Conservation (phyloP, 305 asterid genomes). For the Fraxinus ornus region DNA sequence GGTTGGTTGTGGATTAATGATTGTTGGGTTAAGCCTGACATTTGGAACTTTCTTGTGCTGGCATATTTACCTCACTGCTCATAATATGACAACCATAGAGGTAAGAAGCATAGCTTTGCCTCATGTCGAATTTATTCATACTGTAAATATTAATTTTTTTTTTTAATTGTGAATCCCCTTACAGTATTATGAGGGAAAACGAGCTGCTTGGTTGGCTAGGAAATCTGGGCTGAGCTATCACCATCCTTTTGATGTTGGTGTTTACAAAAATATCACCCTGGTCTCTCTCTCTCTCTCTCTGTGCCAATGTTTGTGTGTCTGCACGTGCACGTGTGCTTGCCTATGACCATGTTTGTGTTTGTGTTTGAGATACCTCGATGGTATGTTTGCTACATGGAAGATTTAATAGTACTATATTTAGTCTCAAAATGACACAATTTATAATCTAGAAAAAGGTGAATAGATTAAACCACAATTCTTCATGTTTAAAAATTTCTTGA, state of each 20-base stretch:
- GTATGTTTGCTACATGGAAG: not conserved
- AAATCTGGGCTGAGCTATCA: constrained; percentile 77
- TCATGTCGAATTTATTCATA: constrained; percentile 4
- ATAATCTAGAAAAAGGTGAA: not conserved
- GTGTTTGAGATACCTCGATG: not conserved
- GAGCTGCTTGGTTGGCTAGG: constrained; percentile 90
- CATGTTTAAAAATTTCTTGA: not conserved
- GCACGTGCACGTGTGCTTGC: not conserved
- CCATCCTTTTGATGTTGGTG: constrained; percentile 81
- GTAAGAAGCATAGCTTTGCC: constrained; percentile 32
- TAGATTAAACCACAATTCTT: not conserved
- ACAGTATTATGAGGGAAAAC: constrained; percentile 70
- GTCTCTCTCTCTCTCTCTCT: constrained; percentile 39
- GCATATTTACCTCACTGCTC: constrained; percentile 78
- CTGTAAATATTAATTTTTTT: not conserved
- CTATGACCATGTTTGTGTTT: not conserved
- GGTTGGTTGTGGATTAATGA: constrained; percentile 53
- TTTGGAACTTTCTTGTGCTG: constrained; percentile 74
- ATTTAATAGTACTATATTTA: not conserved
- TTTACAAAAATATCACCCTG: constrained; percentile 63
- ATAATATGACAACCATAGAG: constrained; percentile 91
- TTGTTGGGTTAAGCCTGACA: constrained; percentile 47
- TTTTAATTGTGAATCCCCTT: constrained; percentile 18
- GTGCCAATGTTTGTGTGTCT: not conserved
- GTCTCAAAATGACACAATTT: not conserved